Percentiles rank a stretch among this genome's conserved stretches.
Evolutionary conservation across 306 rosid species (phyloP).

Genomic region (Cajanus cajan): DNA sequence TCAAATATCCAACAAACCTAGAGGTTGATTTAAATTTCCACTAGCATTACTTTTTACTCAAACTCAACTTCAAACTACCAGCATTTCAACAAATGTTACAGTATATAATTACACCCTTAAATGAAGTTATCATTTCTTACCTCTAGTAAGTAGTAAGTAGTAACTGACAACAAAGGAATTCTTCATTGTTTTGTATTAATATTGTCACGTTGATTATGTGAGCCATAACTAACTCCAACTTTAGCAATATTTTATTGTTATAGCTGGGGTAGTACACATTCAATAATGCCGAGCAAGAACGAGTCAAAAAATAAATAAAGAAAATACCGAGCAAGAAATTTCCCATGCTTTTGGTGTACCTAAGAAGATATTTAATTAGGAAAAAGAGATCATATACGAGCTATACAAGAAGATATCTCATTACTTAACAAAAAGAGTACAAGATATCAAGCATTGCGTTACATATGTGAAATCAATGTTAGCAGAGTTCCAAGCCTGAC

Average conservation of each 20-base stretch:
- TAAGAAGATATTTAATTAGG: not conserved
- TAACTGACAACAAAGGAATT: not conserved
- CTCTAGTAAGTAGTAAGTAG: not conserved
- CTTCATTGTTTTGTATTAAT: not conserved
- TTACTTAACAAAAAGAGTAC: too few relatives aligned
- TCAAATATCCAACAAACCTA: not conserved
- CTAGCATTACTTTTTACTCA: not conserved
- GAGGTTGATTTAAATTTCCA: not conserved
- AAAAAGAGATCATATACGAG: not conserved
- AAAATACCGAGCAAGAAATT: not conserved
- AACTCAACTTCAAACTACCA: not conserved
- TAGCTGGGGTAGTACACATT: not conserved
- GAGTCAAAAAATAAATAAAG: too few relatives aligned
- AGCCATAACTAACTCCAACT: not conserved
- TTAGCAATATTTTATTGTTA: not conserved
- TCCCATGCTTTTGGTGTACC: not conserved
- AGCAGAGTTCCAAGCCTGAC: conserved; percentile 15
- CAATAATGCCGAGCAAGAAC: not conserved
- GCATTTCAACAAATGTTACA: not conserved
- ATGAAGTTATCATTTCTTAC: not conserved
- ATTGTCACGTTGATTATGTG: not conserved
- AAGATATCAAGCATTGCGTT: conserved; percentile 23
- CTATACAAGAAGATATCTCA: conserved; percentile 25
- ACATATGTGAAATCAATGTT: conserved; percentile 16
- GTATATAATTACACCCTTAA: not conserved